Conservation (phyloP, 768 basidiomycete genomes). For the Lactarius evosmus region DNA sequence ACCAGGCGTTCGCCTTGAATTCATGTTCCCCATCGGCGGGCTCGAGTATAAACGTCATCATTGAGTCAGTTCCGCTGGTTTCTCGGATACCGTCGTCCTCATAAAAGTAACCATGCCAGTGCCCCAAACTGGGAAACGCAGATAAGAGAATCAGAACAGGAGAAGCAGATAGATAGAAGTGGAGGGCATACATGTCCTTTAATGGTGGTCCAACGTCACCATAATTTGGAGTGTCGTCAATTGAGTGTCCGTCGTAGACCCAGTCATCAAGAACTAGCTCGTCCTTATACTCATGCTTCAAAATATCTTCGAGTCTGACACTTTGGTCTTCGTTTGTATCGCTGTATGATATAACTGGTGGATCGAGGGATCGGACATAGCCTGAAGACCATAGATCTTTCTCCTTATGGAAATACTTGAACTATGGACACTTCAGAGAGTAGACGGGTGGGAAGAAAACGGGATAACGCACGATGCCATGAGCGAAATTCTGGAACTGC, state of each 20-base stretch:
- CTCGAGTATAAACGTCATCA: constrained; percentile 18
- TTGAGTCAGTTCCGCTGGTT: background rate
- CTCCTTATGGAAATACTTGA: constrained; percentile 1
- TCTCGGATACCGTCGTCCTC: background rate
- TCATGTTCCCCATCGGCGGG: constrained; percentile 11
- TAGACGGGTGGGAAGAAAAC: background rate
- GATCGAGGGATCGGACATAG: background rate
- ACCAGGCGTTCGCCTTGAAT: constrained; percentile 20
- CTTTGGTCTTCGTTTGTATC: constrained; percentile 14
- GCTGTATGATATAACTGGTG: background rate
- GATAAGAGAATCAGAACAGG: background rate
- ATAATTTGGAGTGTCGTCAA: constrained; percentile 4
- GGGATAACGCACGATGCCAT: constrained; percentile 26
- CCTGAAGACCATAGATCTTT: constrained; percentile 5
- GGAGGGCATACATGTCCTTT: constrained; percentile 11
- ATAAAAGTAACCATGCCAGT: constrained; percentile 24
- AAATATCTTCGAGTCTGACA: constrained; percentile 8
- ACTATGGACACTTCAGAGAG: constrained; percentile 7
- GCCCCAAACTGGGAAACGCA: constrained; percentile 13
- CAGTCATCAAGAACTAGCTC: constrained; percentile 8
- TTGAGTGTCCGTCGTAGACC: constrained; percentile 21
- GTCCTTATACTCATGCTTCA: constrained; percentile 3
- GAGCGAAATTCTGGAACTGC: constrained; percentile 30
- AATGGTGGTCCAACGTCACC: constrained; percentile 6
- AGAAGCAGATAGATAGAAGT: background rate